phyloP scores from a whole-genome alignment of 2,329 filamentous ascomycete genomes.

The Phoma sp. region DNA sequence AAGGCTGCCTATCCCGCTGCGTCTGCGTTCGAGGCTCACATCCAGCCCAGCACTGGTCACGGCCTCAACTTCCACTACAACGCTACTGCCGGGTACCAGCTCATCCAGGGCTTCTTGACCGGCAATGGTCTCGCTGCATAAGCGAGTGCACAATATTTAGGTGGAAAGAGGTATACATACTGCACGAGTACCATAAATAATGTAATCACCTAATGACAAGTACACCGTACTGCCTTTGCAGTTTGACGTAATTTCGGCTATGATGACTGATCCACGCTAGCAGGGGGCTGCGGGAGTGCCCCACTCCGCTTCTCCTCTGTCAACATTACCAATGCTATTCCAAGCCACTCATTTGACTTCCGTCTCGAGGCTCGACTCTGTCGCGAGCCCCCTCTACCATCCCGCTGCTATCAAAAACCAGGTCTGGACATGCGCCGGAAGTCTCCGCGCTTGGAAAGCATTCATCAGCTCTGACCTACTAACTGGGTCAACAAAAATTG shows the following conservation, averaged over 20 bases:
- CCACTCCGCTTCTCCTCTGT: background rate
- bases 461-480: conserved; percentile 1
- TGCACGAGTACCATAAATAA: background rate
- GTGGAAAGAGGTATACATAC: background rate
- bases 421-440: background rate
- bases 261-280: conserved; percentile 10
- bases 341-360: background rate
- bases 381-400: background rate
- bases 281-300: background rate
- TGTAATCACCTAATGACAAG: background rate
- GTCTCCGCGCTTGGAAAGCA: background rate
- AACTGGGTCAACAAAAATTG: background rate
- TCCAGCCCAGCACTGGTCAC: conserved; percentile 58
- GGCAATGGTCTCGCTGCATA: conserved; percentile 30
- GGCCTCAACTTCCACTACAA: conserved; percentile 58
- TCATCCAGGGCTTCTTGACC: conserved; percentile 47
- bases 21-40: conserved; percentile 58
- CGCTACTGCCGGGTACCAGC: conserved; percentile 48
- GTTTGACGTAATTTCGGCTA: background rate
- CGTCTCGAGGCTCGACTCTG: background rate
- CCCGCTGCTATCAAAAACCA: background rate
- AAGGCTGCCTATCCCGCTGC: conserved; percentile 54
- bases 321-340: too few species aligned
- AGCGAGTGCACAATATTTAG: background rate
- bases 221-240: background rate